Evolutionary conservation across 331 rosid genomes (phyloP).

Genomic region (Malus hybrid): DNA sequence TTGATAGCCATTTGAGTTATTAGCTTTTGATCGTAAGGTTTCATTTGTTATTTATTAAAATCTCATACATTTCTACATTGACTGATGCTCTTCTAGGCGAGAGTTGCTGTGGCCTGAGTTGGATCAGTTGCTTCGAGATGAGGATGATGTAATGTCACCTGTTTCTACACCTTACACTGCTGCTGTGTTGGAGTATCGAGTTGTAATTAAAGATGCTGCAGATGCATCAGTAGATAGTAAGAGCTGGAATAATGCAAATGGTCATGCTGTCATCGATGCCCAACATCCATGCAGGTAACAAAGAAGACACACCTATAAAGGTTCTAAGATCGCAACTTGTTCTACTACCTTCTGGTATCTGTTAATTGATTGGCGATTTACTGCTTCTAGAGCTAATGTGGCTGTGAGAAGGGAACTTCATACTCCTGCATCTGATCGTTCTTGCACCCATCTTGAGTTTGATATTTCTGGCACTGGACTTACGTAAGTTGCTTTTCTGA

Average conservation of each 20-base stretch:
- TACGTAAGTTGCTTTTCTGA: constrained; percentile 44
- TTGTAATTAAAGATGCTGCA: constrained; percentile 46
- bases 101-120: constrained; percentile 85
- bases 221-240: constrained; percentile 48
- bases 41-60: not conserved
- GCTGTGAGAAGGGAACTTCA: constrained; percentile 93
- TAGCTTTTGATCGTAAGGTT: not conserved
- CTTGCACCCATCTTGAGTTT: constrained; percentile 94
- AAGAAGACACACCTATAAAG: not conserved
- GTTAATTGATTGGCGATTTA: constrained; percentile 28
- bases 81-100: constrained; percentile 51
- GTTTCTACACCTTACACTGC: constrained; percentile 95
- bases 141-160: constrained; percentile 49
- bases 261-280: constrained; percentile 76
- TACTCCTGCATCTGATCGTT: constrained; percentile 74
- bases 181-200: constrained; percentile 78
- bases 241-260: constrained; percentile 76
- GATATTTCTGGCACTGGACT: constrained; percentile 77
- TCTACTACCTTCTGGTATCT: not conserved
- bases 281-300: constrained; percentile 97
- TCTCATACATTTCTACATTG: constrained; percentile 2
- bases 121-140: constrained; percentile 83
- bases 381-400: constrained; percentile 70
- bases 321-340: constrained; percentile 5
- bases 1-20: constrained; percentile 8